Base-by-base conservation (phyloP, 345 rosid species). In the Physaria fendleri region DNA sequence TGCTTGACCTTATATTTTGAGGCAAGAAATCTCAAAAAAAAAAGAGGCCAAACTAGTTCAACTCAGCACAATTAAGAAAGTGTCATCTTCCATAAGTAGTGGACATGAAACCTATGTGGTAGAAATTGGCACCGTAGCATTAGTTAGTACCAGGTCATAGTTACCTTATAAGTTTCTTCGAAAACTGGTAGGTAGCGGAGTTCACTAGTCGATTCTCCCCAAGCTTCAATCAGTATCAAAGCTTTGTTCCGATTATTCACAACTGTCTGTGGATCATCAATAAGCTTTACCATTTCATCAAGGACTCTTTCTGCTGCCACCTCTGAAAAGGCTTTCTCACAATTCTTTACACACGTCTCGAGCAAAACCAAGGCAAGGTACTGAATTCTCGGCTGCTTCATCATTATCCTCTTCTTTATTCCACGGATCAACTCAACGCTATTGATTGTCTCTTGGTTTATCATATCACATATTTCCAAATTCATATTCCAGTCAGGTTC, bases 401-500 rank as follows among this genome's bases (percentile, higher is more conserved):
- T 39, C 83, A 86, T 61, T 38, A 92, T 75, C 73, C 93, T 76
- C 79, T 79, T 85, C 81, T 92, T 92, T 45, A 88, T 68, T 34
- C 84, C 90, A 4, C 96, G 85, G 64, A 92, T 74, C 77, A 88
- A 68, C 17, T 92, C 98, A 42, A 88, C 84, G 53, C 90, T 88
- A 48, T 37, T 88, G 18, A 92, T 55, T 62, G 65, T 88, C 53
- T 88, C 98, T 8, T 83, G 86, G 71, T 92, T 84, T 60, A 92
- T 81, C 93, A 92, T 81, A 65, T 92, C 98, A 52, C 98, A 92
- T 3, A 92, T 29, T 8, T 82, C 96, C 44, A 92, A 88, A 73
- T 85, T 88, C 85, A 85, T 62, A 53, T 90, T 88, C 96, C 98
- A 92, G 54, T 92, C 96, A 50, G 96, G 96, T 65, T 85, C 90